phyloP scores from a whole-genome alignment of 768 basidiomycete species.

The Calocera cornea region DNA sequence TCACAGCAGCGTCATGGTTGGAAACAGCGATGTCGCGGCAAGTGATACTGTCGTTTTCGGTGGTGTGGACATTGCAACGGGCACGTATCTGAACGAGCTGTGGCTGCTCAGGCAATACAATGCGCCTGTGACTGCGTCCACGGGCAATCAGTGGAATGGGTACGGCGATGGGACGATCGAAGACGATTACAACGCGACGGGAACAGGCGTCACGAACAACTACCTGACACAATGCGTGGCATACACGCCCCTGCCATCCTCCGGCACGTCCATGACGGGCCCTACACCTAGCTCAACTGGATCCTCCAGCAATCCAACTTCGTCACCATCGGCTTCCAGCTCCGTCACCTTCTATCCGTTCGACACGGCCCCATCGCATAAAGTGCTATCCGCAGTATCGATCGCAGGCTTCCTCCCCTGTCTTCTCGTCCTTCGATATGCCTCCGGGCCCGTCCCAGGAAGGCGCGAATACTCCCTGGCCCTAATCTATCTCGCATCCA shows the following conservation, averaged over 20 bases:
- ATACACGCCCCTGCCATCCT: constrained; percentile 19
- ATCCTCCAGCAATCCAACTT: constrained; percentile 12
- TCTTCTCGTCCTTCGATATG: constrained; percentile 32
- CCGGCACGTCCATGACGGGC: not conserved
- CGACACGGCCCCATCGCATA: constrained; percentile 35
- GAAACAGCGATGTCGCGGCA: constrained; percentile 15
- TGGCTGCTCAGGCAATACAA: constrained; percentile 68
- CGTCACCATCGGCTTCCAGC: not conserved
- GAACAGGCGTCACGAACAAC: constrained; percentile 48
- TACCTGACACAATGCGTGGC: constrained; percentile 47
- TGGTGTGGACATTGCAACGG: constrained; percentile 46
- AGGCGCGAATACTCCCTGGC: constrained; percentile 18
- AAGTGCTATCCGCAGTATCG: constrained; percentile 37
- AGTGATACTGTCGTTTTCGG: constrained; percentile 71
- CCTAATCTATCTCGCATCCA: constrained; percentile 27
- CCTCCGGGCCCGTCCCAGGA: constrained; percentile 26
- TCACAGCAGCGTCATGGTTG: constrained; percentile 23
- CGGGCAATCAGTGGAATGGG: constrained; percentile 34
- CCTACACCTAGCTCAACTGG: constrained; percentile 8
- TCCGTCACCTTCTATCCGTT: constrained; percentile 16
- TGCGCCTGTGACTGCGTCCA: constrained; percentile 34
- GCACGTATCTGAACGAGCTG: constrained; percentile 56
- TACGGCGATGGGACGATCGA: constrained; percentile 50
- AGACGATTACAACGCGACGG: constrained; percentile 50
- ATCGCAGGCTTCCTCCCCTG: constrained; percentile 33